These are phyloP conservation scores for Ustilago vetiveriae DNA, from an alignment of 1,284 basidiomycete species.

Conservation along the genomic window DNA sequence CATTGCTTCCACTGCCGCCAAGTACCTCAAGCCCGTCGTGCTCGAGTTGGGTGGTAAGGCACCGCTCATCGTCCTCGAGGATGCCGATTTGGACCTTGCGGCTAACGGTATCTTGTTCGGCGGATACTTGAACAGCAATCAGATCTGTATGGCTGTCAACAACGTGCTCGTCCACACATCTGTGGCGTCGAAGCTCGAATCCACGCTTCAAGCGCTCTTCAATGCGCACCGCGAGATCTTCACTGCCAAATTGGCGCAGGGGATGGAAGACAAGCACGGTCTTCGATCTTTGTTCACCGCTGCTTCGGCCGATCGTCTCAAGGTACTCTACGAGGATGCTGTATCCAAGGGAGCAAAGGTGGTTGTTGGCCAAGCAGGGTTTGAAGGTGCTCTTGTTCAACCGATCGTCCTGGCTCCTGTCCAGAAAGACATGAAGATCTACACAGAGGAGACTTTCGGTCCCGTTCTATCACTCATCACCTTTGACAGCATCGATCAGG, in stretches of 20 bases:
- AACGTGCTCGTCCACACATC: slow-evolving; percentile 73
- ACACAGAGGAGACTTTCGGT: slow-evolving; percentile 77
- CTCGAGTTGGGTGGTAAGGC: slow-evolving; percentile 71
- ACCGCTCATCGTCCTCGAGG: slow-evolving; percentile 71
- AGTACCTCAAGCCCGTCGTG: slow-evolving; percentile 74
- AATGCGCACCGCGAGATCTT: slow-evolving; percentile 69
- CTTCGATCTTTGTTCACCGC: slow-evolving; percentile 71
- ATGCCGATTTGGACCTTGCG: slow-evolving; percentile 74
- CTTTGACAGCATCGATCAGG: slow-evolving; percentile 80
- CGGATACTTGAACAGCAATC: slow-evolving; percentile 74
- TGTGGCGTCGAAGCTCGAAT: slow-evolving; percentile 68
- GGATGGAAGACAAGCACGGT: slow-evolving; percentile 35
- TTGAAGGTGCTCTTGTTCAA: slow-evolving; percentile 70
- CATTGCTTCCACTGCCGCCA: slow-evolving; percentile 83
- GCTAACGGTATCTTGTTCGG: slow-evolving; percentile 70
- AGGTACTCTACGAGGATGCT: slow-evolving; percentile 72
- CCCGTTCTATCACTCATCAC: slow-evolving; percentile 80
- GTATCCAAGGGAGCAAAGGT: slow-evolving; percentile 72
- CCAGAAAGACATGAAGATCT: slow-evolving; percentile 70
- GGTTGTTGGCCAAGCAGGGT: slow-evolving; percentile 69
- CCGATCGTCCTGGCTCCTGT: slow-evolving; percentile 73
- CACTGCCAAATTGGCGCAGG: slow-evolving; percentile 28
- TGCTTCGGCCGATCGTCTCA: slow-evolving; percentile 71
- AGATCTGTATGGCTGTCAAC: slow-evolving; percentile 79
- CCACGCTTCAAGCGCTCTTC: slow-evolving; percentile 67